Base-by-base conservation (phyloP, 2,329 filamentous ascomycete genomes). In the Claviceps sp. region DNA sequence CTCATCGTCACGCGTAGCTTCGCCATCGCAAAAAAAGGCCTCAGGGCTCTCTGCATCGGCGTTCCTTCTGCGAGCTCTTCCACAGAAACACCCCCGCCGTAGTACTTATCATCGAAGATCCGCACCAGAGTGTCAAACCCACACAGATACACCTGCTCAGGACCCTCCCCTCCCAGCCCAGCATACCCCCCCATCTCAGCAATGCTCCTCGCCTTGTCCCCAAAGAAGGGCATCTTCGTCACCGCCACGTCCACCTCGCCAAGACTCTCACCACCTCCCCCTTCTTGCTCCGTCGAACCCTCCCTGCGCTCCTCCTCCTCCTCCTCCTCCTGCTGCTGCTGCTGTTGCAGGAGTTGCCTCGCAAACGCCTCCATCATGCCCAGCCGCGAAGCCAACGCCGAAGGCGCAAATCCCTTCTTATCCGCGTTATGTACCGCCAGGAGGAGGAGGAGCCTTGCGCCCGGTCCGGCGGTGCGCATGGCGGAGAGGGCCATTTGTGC, bases 81-180 rank as follows among this genome's bases (percentile, higher is more conserved):
- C 11, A 6, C 36, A 48, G 20, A 3, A 20, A n/a, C n/a, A 22
- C 5, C 5, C 7, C 43, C 53, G 22, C 51, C 63, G 61, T 89
- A 88, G 67, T 91, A 91, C 63, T 85, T 87, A 0, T 84, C 76
- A 48, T 86, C 72, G 51, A 87, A 78, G 50, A 91, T 79, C 20
- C 87, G 77, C 16, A 85, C 79, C 6, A 90, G 68, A 0, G 87
- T 91, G 60, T 91, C 87, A 62, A 81, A 91, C 30, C 87, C 87
- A 1, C 81, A 77, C 2, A 90, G 75, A 60, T 87, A 87, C 4
- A 86, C 69, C 59, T 89, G 84, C 50, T 75, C 69, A 13, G 41
- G n/a, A 4, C 9, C 7, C 48, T 7, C 16, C 3, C 40, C 40
- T 9, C 1, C n/a, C 16, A 9, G 45, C 14, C 22, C 40, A 5